Evolutionary conservation across 441 rosid genomes (phyloP), one percentile per base, ranked within the genome.

Genomic region (Omphalea diandra): DNA sequence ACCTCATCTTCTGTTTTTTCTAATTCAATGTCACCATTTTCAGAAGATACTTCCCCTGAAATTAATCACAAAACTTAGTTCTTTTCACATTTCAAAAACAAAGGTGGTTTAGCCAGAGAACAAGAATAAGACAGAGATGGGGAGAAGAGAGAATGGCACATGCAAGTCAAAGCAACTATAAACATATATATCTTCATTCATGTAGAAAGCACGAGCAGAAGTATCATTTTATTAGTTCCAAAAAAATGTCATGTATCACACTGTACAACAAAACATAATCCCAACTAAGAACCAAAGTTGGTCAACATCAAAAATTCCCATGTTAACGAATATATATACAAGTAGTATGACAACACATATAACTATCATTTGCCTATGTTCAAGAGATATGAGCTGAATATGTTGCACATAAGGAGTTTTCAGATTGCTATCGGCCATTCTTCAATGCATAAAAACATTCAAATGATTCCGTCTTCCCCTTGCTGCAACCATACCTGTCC

Each of bases 401-500:
- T 74, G 73, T 72, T 75, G 83, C 65, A 75, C 69, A 69, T n/a
- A 70, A 71, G 74, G 78, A 75, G 76, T 75, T 79, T 75, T 77
- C 76, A 77, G 76, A 74, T 78, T 74, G 65, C 81, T 69, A 58
- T 80, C 73, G 80, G 73, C 80, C 74, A 77, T 63, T 79, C 86
- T 63, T 86, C 89, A 86, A 77, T 77, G 82, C 32, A 84, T 90
- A 86, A 76, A 79, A 80, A 82, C 35, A 80, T 85, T 83, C 79
- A 81, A 74, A 80, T 73, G 84, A 84, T 80, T 83, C 79, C 85
- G 70, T 76, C 89, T 84, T 83, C 85, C 83, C 76, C 84, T 86
- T 75, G 84, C 89, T 57, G 83, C 86, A 68, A 77, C 65, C 20
- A 71, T 72, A 84, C 94, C 96, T 90, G 96, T 72, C 75, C 72